These are phyloP conservation scores for Solanum ahanhuiri DNA, from an alignment of 257 asterid genomes.

Conservation along the genomic window DNA sequence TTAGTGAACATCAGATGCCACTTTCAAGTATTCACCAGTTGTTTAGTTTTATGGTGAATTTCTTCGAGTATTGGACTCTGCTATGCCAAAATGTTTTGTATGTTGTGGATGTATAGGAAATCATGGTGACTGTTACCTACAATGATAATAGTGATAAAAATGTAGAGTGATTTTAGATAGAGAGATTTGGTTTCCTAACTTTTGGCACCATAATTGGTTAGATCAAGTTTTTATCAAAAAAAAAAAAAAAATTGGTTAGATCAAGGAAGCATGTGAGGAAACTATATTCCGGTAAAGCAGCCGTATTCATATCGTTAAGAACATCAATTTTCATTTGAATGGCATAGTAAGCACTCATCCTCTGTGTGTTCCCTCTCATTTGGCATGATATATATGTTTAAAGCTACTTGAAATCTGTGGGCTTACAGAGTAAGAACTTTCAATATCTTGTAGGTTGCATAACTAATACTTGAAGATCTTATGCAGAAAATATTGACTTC, in stretches of 20 bases:
- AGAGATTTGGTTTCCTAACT: not conserved
- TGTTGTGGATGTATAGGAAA: not conserved
- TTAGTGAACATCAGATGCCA: not conserved
- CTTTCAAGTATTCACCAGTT: not conserved
- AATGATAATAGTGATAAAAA: not conserved
- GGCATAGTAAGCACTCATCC: not conserved
- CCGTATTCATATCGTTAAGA: not conserved
- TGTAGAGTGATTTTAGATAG: not conserved
- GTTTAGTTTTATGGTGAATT: not conserved
- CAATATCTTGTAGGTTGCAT: not conserved
- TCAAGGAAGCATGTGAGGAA: not conserved
- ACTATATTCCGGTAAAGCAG: not conserved
- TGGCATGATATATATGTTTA: not conserved
- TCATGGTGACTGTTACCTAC: not conserved
- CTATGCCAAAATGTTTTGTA: not conserved
- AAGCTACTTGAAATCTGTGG: not conserved
- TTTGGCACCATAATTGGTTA: not conserved
- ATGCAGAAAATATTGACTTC: not conserved
- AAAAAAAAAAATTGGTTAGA: not conserved
- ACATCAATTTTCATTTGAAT: not conserved
- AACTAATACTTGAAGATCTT: not conserved
- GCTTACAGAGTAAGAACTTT: not conserved
- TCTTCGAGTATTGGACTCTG: not conserved
- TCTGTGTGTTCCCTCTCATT: not conserved
- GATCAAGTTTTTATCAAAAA: too few relatives aligned